Conservation (phyloP, 1,284 basidiomycete genomes). For the Puccinia polysora region DNA sequence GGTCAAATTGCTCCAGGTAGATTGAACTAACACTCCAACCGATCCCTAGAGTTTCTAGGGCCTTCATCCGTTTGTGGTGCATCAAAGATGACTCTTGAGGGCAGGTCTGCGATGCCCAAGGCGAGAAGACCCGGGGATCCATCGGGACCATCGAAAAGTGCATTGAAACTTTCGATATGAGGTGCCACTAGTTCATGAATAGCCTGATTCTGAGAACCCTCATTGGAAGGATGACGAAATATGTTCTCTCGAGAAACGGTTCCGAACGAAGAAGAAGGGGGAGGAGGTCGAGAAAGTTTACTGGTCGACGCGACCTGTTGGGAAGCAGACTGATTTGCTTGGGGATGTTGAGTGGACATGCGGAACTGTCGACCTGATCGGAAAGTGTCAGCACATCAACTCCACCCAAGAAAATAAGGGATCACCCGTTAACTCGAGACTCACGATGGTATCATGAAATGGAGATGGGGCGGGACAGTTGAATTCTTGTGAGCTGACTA, state of each 20-base stretch:
- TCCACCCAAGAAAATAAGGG: no score
- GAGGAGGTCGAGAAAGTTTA: slow-evolving; percentile 5
- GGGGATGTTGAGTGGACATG: no score
- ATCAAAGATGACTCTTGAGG: slow-evolving; percentile 87
- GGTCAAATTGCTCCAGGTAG: neutral
- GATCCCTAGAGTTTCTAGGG: slow-evolving; percentile 51
- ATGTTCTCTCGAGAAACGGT: slow-evolving; percentile 76
- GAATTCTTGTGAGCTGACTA: no score
- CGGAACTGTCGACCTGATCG: no score
- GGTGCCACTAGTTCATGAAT: slow-evolving; percentile 90
- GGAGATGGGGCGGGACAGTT: no score
- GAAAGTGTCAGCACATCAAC: no score
- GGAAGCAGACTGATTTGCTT: slow-evolving; percentile 46
- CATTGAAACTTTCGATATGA: slow-evolving; percentile 94
- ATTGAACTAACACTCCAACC: slow-evolving; percentile 52
- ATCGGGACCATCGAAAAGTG: slow-evolving; percentile 71
- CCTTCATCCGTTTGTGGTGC: slow-evolving; percentile 56
- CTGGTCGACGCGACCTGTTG: slow-evolving; percentile 43
- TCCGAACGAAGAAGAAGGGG: slow-evolving; percentile 59
- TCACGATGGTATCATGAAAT: no score
- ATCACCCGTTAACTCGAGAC: no score
- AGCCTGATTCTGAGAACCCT: slow-evolving; percentile 69
- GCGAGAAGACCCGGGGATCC: slow-evolving; percentile 75
- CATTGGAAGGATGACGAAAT: slow-evolving; percentile 71
- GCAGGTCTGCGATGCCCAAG: slow-evolving; percentile 75